Base-by-base conservation (phyloP, 73 alveolate genomes). In the Paraurostyla sp. region DNA sequence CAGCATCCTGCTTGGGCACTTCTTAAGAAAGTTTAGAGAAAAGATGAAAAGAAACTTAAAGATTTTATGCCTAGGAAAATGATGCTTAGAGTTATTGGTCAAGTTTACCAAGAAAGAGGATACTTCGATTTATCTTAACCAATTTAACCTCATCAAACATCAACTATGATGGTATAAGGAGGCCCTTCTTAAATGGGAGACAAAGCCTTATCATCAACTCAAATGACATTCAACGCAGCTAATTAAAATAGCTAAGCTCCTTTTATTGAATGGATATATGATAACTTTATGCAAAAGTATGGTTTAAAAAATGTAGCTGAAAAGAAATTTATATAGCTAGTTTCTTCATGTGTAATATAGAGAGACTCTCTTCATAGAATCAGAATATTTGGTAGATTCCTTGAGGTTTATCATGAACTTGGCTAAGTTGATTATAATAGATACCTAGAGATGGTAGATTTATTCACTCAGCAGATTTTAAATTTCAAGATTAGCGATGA, bases 281-380 rank as follows among this genome's bases (percentile, higher is more conserved):
- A 93, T 50, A 76, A 27, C 60, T 84, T 91, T 59, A 90, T 91
- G 89, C 78, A 91, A 30, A 90, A 91, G 54, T 93, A 93, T 80
- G 97, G 97, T 0, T 81, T 93, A 22, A 93, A 93, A 51, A 86
- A 91, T 42, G 97, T 93, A 3, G 97, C 97, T 51, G 97, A 93
- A 88, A 84, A 80, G 71, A 90, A 93, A 71, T 86, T 82, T 43
- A 0, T 11, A 4, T 32, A 87, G 69, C 30, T 87, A 6, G 9
- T 87, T 0, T 73, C 48, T 1, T 57, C 83, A 0, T 87, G 93
- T 50, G 76, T 57, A 20, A 49, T 22, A 45, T 9, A 16, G 32
- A 75, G 52, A 65, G 81, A 75, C n/a, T 41, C 36, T 0, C 29
- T 51, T 13, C 89, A 49, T 22, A 71, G 93, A 42, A 75, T 87